Conservation (phyloP, 768 basidiomycete species). For the Trametes sanguinea region DNA sequence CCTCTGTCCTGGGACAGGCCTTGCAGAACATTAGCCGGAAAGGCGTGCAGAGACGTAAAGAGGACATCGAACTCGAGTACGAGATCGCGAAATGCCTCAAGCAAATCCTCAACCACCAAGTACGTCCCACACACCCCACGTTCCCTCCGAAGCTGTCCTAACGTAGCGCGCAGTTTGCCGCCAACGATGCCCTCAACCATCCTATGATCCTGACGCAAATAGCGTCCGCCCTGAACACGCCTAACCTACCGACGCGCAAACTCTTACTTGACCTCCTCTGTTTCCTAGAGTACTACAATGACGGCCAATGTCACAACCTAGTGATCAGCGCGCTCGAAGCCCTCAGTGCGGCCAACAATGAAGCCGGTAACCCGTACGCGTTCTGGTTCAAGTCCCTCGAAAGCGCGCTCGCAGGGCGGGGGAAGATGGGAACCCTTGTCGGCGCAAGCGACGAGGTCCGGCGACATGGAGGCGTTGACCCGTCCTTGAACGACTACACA, state of each 20-base stretch:
- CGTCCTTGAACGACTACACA: constrained; percentile 80
- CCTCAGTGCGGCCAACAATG: constrained; percentile 64
- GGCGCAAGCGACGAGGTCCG: constrained; percentile 92
- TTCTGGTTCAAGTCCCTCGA: constrained; percentile 91
- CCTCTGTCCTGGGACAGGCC: constrained; percentile 79
- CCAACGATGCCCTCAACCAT: constrained; percentile 73
- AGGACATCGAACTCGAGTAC: constrained; percentile 75
- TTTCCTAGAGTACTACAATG: constrained; percentile 69
- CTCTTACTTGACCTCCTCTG: constrained; percentile 76
- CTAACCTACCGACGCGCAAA: constrained; percentile 77
- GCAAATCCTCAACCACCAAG: constrained; percentile 71
- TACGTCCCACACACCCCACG: constrained; percentile 34
- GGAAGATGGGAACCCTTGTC: constrained; percentile 93
- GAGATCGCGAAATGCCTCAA: constrained; percentile 89
- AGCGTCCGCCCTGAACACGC: constrained; percentile 78
- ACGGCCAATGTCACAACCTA: constrained; percentile 57
- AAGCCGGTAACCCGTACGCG: constrained; percentile 65
- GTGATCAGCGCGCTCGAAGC: constrained; percentile 77
- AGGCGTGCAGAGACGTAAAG: constrained; percentile 56
- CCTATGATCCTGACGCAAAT: constrained; percentile 76
- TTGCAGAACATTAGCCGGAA: constrained; percentile 77
- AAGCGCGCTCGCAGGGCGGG: constrained; percentile 73
- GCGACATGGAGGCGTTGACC: constrained; percentile 64
- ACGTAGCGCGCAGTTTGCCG: constrained; percentile 50
- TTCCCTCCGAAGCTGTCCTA: background rate